Evolutionary conservation across 345 rosid genomes (phyloP), one percentile per base, ranked within the genome.

Genomic region (Litchi chinensis): DNA sequence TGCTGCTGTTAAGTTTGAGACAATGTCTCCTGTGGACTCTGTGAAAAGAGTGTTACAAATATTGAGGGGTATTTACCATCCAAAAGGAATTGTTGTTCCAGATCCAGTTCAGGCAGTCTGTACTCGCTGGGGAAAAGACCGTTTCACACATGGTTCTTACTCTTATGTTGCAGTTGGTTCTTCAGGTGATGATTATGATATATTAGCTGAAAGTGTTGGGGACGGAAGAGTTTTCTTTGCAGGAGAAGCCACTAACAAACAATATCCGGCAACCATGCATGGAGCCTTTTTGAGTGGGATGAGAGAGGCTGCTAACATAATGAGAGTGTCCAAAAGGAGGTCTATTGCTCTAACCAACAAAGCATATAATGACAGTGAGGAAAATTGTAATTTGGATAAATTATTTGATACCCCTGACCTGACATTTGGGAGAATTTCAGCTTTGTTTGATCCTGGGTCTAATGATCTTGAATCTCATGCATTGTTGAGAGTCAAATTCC

Each of bases 241-340:
- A 0, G 98, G 98, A 46, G 98, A 96, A 86, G 99, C 99, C 10
- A 94, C 99, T 9, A 96, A 93, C 77, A 93, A 86, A 82, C 97
- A 96, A 65, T 92, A 96, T 82, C 98, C 98, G 12, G 99, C 99
- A 18, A 94, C 98, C 66, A 96, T 96, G 99, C 98, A 96, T 65
- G 95, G 98, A 79, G 99, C 98, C 13, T 92, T 96, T 82, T 83
- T 96, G 37, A 96, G 99, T 64, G 98, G 99, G 65, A 94, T 96
- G 99, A 93, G 98, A 78, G 98, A 96, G 84, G 98, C 98, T 9
- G 97, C 98, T 48, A 92, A 90, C 76, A 93, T 93, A 37, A 87
- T 90, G 74, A 89, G 97, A 79, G 92, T 90, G 74, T 87, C 94
- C 37, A 92, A 86, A 83, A 89, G 89, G 84, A 89, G 97, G 81